Evolutionary conservation across 2,329 filamentous ascomycete genomes (phyloP), one percentile per base, ranked within the genome.

Genomic region (Diatrype stigma): DNA sequence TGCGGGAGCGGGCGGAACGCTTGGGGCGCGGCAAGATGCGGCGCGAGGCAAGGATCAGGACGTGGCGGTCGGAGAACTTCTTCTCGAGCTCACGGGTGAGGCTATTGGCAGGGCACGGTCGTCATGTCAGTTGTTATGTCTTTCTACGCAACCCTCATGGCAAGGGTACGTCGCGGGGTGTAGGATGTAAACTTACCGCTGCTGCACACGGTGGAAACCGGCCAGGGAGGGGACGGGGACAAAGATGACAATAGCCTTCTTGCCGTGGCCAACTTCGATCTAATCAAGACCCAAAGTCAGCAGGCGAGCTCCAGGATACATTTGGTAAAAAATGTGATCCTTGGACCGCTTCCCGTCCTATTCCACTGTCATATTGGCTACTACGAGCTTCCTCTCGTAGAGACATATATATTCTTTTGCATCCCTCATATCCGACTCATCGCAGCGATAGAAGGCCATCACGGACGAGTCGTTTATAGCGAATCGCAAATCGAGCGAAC

Each of bases 161-260:
- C 7, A 17, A 32, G 5, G 26, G 26, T 30, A 30, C 17, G 19
- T 14, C 17, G 19, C 12, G 37, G 40, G 46, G 19, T 50, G 22
- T 5, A 19, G 35, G 17, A 14, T 30, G 26, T 23, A 48, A 52
- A 77, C 87, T 79, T 92, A 97, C 93, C 94, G 92, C 84, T 97
- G 94, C 86, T 99, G 94, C 75, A 96, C 90, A 74, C 94, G 92
- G 89, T 97, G 94, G 90, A 96, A 99, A 76, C 90, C 90, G 77
- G 87, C 82, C 76, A 99, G 90, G 78, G 95, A 90, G 80, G 94
- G 94, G 77, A 99, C 94, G 76, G 94, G 94, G 85, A 99, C 94
- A 89, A 99, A 99, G 89, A 99, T 96, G 85, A 96, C 93, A 83
- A 99, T 94, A 74, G 94, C 94, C 89, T 97, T 99, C 87, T 96